Conservation (phyloP, 129 eudicot species). For the Arctium lappa region DNA sequence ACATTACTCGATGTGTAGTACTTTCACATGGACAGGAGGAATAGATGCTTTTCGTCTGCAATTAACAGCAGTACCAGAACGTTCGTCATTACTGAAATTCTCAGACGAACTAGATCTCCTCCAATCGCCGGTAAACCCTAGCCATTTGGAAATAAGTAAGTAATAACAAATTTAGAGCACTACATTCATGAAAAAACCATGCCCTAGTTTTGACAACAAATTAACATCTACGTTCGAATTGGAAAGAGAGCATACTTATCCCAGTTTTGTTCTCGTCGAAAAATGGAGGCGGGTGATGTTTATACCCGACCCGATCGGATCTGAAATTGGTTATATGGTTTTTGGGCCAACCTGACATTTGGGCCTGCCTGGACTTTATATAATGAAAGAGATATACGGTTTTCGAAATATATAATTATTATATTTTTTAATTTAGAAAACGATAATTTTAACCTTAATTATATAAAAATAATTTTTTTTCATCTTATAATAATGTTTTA, state of each 20-base stretch:
- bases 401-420: no score
- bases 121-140: constrained; percentile 31
- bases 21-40: neutral
- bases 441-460: no score
- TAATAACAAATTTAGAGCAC: neutral
- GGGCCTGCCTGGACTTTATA: constrained; percentile 9
- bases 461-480: no score
- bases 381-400: no score
- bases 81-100: constrained; percentile 59
- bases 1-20: neutral
- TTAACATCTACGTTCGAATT: neutral
- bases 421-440: no score
- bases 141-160: constrained; percentile 26
- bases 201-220: constrained; percentile 17
- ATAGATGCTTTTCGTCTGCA: constrained; percentile 41
- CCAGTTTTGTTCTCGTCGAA: neutral
- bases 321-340: neutral
- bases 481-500: no score
- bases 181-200: neutral
- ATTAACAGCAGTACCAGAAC: constrained; percentile 30
- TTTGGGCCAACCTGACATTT: constrained; percentile 5
- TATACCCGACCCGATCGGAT: constrained; percentile 32
- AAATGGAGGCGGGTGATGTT: neutral
- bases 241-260: constrained; percentile 5
- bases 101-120: constrained; percentile 41